These are phyloP conservation scores for Sophora flavescens DNA, from an alignment of 306 rosid species.

Conservation along the genomic window DNA sequence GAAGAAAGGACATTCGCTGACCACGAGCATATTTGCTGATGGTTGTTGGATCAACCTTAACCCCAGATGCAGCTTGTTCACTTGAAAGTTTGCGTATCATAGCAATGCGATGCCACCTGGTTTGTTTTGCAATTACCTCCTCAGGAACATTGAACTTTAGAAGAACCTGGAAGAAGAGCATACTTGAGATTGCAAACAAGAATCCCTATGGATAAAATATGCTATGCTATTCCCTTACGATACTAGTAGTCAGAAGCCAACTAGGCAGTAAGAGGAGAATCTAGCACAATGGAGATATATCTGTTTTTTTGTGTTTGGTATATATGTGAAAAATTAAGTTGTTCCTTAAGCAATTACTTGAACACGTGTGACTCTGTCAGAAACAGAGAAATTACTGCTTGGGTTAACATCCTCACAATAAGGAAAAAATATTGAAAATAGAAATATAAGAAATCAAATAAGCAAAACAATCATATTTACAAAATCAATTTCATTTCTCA, in stretches of 20 bases:
- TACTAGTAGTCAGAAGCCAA: conserved; percentile 12
- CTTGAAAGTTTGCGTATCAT: conserved; percentile 99
- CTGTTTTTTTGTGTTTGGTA: neutral
- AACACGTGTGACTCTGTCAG: neutral
- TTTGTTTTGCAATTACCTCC: conserved; percentile 86
- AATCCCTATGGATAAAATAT: neutral
- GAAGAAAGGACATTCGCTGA: conserved; percentile 98
- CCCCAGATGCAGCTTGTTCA: conserved; percentile 97
- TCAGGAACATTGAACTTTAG: conserved; percentile 90
- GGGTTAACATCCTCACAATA: conserved; percentile 2
- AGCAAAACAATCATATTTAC: conserved; percentile 18
- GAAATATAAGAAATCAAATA: conserved; percentile 18
- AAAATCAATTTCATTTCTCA: conserved; percentile 29
- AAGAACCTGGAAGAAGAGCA: conserved; percentile 75
- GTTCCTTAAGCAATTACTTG: neutral
- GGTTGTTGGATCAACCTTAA: conserved; percentile 94
- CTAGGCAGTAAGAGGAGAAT: conserved; percentile 29
- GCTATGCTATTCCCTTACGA: conserved; percentile 16
- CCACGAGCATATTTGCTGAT: conserved; percentile 98
- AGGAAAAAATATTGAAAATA: conserved; percentile 3
- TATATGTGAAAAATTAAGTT: conserved; percentile 28
- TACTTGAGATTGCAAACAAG: conserved; percentile 35
- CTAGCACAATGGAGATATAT: neutral
- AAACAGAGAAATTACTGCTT: conserved; percentile 19
- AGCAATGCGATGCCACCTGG: conserved; percentile 99